Base-by-base conservation (phyloP, 1,284 basidiomycete genomes). In the Puccinia horiana region DNA sequence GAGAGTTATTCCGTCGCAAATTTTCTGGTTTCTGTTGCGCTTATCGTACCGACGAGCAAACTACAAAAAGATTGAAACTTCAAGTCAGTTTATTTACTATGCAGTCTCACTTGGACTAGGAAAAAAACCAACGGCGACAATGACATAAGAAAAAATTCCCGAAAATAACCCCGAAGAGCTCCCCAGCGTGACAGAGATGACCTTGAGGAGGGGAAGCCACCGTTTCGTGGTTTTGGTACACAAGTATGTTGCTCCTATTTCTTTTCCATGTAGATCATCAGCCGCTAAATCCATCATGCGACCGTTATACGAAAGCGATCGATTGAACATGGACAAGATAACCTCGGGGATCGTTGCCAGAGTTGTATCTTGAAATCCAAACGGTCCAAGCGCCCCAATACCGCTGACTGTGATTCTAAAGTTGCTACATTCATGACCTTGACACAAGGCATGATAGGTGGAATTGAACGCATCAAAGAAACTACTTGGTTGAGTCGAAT, bases 121-220 rank as follows among this genome's bases (percentile, higher is more conserved):
- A 4, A 61, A 29, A 26, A 12, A 61, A 35, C 58, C 32, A 1
- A 61, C 58, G n/a, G 58, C 58, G 32, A 61, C 29, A 29, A 61
- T 61, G n/a, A 61, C 29, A 35, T 61, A 61, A 2, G 58, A 61
- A 35, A 61, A 61, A 35, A 61, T 61, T 14, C 58, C 58, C 29
- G 58, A 61, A 61, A 61, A 61, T 61, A 61, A 61, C 32, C 58
- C 58, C 26, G 58, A 61, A 35, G 58, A 61, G 58, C 58, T 61
- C 8, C 58, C 58, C 32, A 61, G 29, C 1, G 58, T 61, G 58
- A 61, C 58, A 18, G 58, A 61, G 58, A 61, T 61, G n/a, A 61
- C n/a, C 32, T 61, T 61, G 16, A 61, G 58, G 58, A 61, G 58
- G 58, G 58, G 58, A 18, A 61, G 58, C 58, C 58, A 61, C 58